These are phyloP conservation scores for Physocladia obscura DNA, from an alignment of 192 early-diverging fungal species.

Conservation along the genomic window DNA sequence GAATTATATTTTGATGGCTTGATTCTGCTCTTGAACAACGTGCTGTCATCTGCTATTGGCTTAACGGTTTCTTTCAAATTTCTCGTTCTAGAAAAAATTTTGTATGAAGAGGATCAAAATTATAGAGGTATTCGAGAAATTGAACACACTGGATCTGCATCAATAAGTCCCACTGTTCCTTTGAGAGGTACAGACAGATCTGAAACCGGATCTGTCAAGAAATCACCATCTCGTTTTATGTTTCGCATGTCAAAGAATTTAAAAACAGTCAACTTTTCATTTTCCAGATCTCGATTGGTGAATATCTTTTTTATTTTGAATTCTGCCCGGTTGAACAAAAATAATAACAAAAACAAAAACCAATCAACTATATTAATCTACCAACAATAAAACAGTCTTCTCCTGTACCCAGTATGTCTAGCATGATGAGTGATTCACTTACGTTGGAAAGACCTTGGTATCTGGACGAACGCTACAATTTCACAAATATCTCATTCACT, in stretches of 20 bases:
- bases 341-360: not conserved
- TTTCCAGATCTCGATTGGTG: not conserved
- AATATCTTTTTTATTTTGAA: not conserved
- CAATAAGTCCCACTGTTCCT: not conserved
- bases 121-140: not conserved
- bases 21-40: no score
- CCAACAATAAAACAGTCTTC: not conserved
- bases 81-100: no score
- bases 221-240: not conserved
- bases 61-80: no score
- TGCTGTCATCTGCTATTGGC: no score
- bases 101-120: constrained; percentile 41
- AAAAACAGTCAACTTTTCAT: not conserved
- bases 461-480: constrained; percentile 54
- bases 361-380: not conserved
- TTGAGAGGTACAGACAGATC: no score
- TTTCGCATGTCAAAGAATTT: not conserved
- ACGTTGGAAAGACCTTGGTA: not conserved
- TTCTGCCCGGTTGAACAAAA: not conserved
- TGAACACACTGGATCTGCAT: not conserved
- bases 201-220: no score
- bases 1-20: no score
- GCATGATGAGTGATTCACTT: no score
- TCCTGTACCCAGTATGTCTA: not conserved
- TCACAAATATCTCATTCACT: constrained; percentile 71